phyloP scores from a whole-genome alignment of 441 rosid species.

The Mallotus japonicus region DNA sequence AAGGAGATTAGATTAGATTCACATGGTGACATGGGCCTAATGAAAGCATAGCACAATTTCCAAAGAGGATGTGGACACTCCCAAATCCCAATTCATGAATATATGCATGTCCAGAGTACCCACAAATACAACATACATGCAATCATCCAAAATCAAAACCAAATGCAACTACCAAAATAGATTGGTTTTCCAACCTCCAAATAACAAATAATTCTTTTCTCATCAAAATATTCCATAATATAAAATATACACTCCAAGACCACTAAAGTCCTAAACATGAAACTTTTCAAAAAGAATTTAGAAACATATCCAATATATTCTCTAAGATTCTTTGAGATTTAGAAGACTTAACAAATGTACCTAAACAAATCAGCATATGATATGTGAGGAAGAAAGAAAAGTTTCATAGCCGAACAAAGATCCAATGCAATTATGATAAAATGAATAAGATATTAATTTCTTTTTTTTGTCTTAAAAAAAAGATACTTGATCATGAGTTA shows the following conservation, averaged over 20 bases:
- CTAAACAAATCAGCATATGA: background rate
- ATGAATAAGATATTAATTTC: constrained; percentile 34
- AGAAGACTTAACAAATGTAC: constrained; percentile 27
- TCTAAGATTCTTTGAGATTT: constrained; percentile 41
- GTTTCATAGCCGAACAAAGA: constrained; percentile 12
- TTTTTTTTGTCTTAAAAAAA: background rate
- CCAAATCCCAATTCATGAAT: constrained; percentile 2
- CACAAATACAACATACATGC: constrained; percentile 12
- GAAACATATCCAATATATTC: constrained; percentile 31
- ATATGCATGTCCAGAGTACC: constrained; percentile 1
- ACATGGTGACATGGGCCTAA: constrained; percentile 38
- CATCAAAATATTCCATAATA: background rate
- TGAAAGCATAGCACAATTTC: constrained; percentile 31
- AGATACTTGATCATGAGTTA: constrained; percentile 45
- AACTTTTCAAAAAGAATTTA: constrained; percentile 21
- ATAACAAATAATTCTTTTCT: background rate
- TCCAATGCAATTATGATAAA: constrained; percentile 38
- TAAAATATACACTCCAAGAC: background rate
- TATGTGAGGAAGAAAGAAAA: constrained; percentile 3
- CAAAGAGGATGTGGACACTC: constrained; percentile 33
- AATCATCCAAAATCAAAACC: constrained; percentile 20
- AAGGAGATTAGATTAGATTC: constrained; percentile 20
- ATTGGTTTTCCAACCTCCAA: constrained; percentile 21
- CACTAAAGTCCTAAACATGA: constrained; percentile 6
- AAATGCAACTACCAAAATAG: constrained; percentile 14